Percentiles rank a stretch among this genome's conserved stretches.
Evolutionary conservation across 192 early-diverging fungal genomes (phyloP).

Genomic region (Coemansia sp.): DNA sequence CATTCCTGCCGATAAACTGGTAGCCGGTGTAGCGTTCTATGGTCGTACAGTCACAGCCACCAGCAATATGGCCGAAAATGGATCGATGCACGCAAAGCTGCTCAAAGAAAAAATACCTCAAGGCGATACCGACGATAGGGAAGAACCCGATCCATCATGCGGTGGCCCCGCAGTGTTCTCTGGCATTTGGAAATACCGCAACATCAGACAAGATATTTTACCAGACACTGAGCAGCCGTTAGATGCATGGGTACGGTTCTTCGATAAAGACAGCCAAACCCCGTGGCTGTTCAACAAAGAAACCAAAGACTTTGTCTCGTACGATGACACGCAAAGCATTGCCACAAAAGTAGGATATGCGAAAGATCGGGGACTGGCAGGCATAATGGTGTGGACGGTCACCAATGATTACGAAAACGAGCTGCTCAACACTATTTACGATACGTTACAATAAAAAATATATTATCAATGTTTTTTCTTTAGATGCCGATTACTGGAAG

Average conservation of each 20-base stretch:
- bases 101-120: constrained; percentile 44
- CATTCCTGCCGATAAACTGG: constrained; percentile 61
- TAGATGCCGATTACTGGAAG: constrained; percentile 26
- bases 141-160: constrained; percentile 38
- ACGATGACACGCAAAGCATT: constrained; percentile 59
- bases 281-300: constrained; percentile 73
- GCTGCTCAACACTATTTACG: constrained; percentile 32
- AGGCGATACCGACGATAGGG: constrained; percentile 60
- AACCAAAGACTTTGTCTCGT: constrained; percentile 67
- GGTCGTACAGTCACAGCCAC: constrained; percentile 57
- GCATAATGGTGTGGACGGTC: constrained; percentile 73
- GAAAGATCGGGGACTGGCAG: constrained; percentile 54
- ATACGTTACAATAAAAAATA: background rate
- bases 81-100: constrained; percentile 43
- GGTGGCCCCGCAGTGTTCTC: constrained; percentile 55
- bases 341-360: constrained; percentile 59
- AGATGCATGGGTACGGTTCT: constrained; percentile 62
- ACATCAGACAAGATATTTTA: constrained; percentile 64
- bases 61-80: constrained; percentile 22
- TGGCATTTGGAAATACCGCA: constrained; percentile 69
- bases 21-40: constrained; percentile 65
- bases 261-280: constrained; percentile 61
- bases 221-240: constrained; percentile 49
- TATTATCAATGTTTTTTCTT: constrained; percentile 1
- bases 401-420: constrained; percentile 66